phyloP scores from a whole-genome alignment of 228 moss, liverwort and hornwort genomes.

The Sphagnum fallax region DNA sequence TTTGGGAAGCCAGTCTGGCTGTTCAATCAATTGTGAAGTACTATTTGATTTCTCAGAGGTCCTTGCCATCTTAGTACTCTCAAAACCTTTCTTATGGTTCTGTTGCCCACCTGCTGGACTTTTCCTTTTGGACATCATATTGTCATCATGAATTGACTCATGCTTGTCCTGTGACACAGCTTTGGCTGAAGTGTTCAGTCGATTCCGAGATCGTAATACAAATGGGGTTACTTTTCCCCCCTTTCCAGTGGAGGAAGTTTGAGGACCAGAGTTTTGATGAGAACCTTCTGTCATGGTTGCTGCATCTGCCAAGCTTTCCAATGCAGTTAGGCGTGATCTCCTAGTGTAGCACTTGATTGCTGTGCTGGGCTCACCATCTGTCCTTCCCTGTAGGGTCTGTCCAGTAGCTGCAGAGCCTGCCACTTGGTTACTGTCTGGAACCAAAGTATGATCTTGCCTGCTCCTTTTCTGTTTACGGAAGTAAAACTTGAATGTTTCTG shows the following conservation, averaged over 20 bases:
- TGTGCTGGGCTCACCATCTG: conserved; percentile 7
- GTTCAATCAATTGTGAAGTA: conserved; percentile 10
- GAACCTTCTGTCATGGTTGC: conserved; percentile 1
- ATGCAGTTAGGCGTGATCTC: conserved; percentile 10
- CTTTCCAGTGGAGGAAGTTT: conserved; percentile 5
- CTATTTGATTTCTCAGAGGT: conserved; percentile 3
- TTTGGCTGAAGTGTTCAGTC: not conserved
- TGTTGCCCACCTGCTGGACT: not conserved
- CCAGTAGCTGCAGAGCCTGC: not conserved
- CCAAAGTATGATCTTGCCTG: not conserved
- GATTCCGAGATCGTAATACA: not conserved
- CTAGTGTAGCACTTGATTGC: conserved; percentile 25
- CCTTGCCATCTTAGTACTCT: not conserved
- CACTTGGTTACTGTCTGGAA: not conserved
- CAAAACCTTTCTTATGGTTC: not conserved
- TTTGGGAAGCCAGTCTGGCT: conserved; percentile 24
- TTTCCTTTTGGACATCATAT: conserved; percentile 3
- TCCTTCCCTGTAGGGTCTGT: conserved; percentile 1
- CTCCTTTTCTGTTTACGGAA: conserved; percentile 17
- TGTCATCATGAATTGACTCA: conserved; percentile 9
- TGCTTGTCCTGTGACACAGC: conserved; percentile 5
- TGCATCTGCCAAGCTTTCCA: conserved; percentile 8
- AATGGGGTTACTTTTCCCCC: conserved; percentile 4
- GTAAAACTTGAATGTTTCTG: conserved; percentile 19
- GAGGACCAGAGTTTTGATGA: conserved; percentile 1